Conservation (phyloP, 1,139 yeast genomes). For the Ogataea hybrid region DNA sequence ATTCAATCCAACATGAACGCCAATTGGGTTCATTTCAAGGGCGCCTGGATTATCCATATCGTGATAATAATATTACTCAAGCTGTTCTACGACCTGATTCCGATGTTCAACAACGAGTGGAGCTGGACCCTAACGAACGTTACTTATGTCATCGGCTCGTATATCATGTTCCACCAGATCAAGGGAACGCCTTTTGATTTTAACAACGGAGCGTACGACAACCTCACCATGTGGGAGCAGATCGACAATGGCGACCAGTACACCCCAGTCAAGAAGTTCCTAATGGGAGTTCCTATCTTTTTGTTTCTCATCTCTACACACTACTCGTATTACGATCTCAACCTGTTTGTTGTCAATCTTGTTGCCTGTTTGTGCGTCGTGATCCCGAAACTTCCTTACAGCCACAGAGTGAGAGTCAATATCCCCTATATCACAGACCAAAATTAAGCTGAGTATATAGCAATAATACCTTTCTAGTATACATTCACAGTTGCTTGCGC, state of each 20-base stretch:
- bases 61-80: conserved; percentile 76
- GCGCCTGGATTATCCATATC: conserved; percentile 93
- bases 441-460: conserved; percentile 3
- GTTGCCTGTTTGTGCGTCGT: conserved; percentile 78
- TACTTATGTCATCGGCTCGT: conserved; percentile 87
- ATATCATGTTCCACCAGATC: conserved; percentile 93
- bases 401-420: conserved; percentile 75
- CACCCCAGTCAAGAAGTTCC: conserved; percentile 92
- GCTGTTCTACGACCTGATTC: conserved; percentile 72
- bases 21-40: conserved; percentile 92
- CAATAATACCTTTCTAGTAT: conserved; percentile 1
- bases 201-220: conserved; percentile 94
- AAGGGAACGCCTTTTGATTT: conserved; percentile 98
- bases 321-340: conserved; percentile 81
- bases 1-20: conserved; percentile 89
- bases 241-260: conserved; percentile 96
- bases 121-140: conserved; percentile 93
- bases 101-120: conserved; percentile 76
- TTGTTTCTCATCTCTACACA: conserved; percentile 87
- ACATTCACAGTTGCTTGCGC: conserved; percentile 9
- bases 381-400: conserved; percentile 82
- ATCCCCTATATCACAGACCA: conserved; percentile 43
- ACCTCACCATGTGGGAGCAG: conserved; percentile 98
- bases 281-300: conserved; percentile 86
- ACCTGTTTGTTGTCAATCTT: conserved; percentile 75